These are phyloP conservation scores for Nicotiana undulata DNA, from an alignment of 257 asterid genomes.

Conservation along the genomic window DNA sequence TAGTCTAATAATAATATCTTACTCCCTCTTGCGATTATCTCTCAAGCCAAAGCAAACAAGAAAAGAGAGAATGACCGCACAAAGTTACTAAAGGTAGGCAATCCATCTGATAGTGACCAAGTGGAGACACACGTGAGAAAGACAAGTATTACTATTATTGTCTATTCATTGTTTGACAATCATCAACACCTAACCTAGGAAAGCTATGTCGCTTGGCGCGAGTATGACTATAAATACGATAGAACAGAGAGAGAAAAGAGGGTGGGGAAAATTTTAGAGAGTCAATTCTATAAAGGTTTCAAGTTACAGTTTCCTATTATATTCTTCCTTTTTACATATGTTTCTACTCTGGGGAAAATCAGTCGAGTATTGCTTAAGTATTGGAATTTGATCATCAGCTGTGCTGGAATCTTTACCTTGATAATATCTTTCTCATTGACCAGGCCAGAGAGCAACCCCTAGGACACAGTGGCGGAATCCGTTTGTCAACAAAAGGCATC, in stretches of 20 bases:
- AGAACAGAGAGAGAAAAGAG: neutral
- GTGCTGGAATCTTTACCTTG: neutral
- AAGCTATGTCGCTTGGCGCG: neutral
- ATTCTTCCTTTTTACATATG: neutral
- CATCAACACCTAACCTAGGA: neutral
- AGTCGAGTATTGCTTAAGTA: neutral
- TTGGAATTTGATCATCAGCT: neutral
- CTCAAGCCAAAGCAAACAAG: neutral
- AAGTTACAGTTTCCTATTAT: neutral
- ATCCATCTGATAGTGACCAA: neutral
- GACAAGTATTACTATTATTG: neutral
- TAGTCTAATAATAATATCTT: neutral
- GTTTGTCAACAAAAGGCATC: neutral
- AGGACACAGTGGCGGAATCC: neutral
- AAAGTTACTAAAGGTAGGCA: neutral
- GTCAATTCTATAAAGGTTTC: neutral
- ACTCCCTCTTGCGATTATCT: neutral
- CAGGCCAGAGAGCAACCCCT: neutral
- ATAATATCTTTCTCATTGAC: neutral
- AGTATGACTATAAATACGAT: neutral
- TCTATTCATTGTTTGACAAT: neutral
- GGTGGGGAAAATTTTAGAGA: neutral
- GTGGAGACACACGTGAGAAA: neutral
- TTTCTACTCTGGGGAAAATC: neutral
- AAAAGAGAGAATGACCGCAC: neutral